A percentile compares a stretch with the other conserved stretches of the same genome.
These are phyloP conservation scores for Plenodomus tracheiphilus DNA, from an alignment of 2,329 filamentous ascomycete genomes.

Conservation along the genomic window DNA sequence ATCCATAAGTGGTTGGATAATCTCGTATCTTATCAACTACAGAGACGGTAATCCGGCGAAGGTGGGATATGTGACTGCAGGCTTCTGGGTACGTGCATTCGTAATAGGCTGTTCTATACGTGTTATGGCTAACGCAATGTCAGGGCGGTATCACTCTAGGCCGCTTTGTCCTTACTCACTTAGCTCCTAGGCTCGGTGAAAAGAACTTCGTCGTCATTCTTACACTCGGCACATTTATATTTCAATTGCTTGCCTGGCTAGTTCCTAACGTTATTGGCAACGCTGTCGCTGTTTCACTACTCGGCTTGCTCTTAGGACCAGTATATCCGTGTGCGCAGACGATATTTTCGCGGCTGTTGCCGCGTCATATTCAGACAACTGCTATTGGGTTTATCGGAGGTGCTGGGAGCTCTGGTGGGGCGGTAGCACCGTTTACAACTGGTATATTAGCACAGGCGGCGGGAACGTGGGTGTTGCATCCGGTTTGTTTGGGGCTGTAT, in stretches of 20 bases:
- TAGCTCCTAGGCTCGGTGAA: slow-evolving; percentile 71
- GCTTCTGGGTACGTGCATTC: slow-evolving; percentile 63
- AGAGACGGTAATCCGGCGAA: slow-evolving; percentile 69
- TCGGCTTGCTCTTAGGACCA: slow-evolving; percentile 76
- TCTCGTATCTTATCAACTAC: slow-evolving; percentile 77
- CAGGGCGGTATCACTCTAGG: slow-evolving; percentile 77
- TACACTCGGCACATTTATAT: slow-evolving; percentile 62
- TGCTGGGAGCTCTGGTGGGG: slow-evolving; percentile 70
- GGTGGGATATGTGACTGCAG: slow-evolving; percentile 79
- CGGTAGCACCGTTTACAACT: slow-evolving; percentile 67
- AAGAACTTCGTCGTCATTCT: slow-evolving; percentile 68
- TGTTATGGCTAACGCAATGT: no score
- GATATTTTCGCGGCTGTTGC: slow-evolving; percentile 65
- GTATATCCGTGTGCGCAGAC: slow-evolving; percentile 75
- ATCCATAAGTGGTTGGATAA: slow-evolving; percentile 82
- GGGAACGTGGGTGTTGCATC: slow-evolving; percentile 66
- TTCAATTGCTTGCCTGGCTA: slow-evolving; percentile 78
- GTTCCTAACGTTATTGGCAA: slow-evolving; percentile 68
- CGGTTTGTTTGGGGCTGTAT: slow-evolving; percentile 69
- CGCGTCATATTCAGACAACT: slow-evolving; percentile 62
- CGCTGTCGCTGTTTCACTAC: slow-evolving; percentile 56
- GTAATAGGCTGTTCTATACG: neutral
- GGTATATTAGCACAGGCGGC: slow-evolving; percentile 64
- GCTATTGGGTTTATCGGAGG: slow-evolving; percentile 70
- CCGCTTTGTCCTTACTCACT: slow-evolving; percentile 69